Conservation (phyloP, 1,284 basidiomycete genomes). For the Austroboletus olivaceoglutinosus region DNA sequence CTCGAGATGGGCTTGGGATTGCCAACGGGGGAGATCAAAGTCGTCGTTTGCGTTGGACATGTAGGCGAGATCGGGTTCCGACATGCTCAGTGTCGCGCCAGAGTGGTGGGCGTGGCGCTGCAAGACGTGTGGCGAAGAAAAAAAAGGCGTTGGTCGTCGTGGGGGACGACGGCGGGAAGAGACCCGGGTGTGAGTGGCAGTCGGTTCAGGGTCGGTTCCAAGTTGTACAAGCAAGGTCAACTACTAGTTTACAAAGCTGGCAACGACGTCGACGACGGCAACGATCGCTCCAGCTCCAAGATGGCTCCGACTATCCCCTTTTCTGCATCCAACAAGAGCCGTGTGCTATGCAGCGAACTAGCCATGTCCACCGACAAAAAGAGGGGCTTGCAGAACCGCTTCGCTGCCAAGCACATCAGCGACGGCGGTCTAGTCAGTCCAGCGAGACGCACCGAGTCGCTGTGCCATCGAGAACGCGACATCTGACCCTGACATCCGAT, state of each 20-base stretch:
- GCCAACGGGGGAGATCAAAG: slow-evolving; percentile 80
- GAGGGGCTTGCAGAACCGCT: slow-evolving; percentile 61
- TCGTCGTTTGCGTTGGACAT: slow-evolving; percentile 55
- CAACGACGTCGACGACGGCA: not conserved
- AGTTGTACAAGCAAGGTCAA: not conserved
- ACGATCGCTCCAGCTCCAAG: slow-evolving; percentile 40
- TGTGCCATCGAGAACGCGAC: slow-evolving; percentile 71
- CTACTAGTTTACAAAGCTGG: not conserved
- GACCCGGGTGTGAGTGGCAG: slow-evolving; percentile 6
- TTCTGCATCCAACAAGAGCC: slow-evolving; percentile 54
- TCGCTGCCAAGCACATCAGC: slow-evolving; percentile 41
- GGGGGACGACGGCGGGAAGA: slow-evolving; percentile 13
- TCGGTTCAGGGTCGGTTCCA: slow-evolving; percentile 36
- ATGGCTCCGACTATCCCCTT: slow-evolving; percentile 52
- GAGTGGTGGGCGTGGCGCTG: not conserved
- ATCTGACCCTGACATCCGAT: slow-evolving; percentile 63
- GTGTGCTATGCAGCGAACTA: slow-evolving; percentile 44
- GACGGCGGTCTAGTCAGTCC: not conserved
- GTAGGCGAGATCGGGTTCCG: slow-evolving; percentile 53
- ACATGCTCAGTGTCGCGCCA: slow-evolving; percentile 36
- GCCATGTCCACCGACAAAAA: slow-evolving; percentile 67
- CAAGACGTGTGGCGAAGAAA: not conserved
- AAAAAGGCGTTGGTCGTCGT: slow-evolving; percentile 20
- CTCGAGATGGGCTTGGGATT: slow-evolving; percentile 60
- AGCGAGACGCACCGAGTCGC: slow-evolving; percentile 65